phyloP scores from a whole-genome alignment of 1,284 basidiomycete species.

The Sporisorium graminicola region DNA sequence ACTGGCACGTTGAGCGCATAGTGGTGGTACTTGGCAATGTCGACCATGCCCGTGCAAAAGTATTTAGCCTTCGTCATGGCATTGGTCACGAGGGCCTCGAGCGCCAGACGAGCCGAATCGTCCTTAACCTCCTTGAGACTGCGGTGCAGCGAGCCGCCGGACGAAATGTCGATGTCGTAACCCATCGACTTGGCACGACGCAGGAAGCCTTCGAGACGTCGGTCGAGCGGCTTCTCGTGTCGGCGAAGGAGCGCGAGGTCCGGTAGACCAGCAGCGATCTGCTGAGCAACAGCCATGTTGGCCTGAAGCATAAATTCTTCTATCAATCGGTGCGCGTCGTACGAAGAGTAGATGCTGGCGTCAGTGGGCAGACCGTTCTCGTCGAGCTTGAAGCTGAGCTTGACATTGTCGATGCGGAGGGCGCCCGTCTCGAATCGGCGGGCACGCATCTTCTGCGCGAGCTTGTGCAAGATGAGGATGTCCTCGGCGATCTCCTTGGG shows the following conservation, averaged over 20 bases:
- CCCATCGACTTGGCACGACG: constrained; percentile 78
- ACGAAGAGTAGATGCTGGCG: constrained; percentile 77
- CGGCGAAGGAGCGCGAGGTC: constrained; percentile 94
- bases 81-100: constrained; percentile 86
- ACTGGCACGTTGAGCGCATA: constrained; percentile 90
- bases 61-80: constrained; percentile 93
- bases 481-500: constrained; percentile 79
- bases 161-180: constrained; percentile 82
- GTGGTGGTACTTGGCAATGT: constrained; percentile 97
- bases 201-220: constrained; percentile 69
- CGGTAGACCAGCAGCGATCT: constrained; percentile 91
- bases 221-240: constrained; percentile 91
- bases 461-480: constrained; percentile 76
- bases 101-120: constrained; percentile 76
- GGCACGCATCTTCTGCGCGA: constrained; percentile 79
- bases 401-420: constrained; percentile 79
- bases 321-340: constrained; percentile 83
- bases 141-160: constrained; percentile 84
- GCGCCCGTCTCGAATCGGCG: constrained; percentile 86
- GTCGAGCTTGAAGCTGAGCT: constrained; percentile 84
- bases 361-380: constrained; percentile 85
- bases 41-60: constrained; percentile 98
- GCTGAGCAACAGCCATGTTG: constrained; percentile 89
- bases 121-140: constrained; percentile 80
- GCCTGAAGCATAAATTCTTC: constrained; percentile 98